A percentile compares a stretch with the other conserved stretches of the same genome.
Conservation (phyloP, 2,329 filamentous ascomycete genomes). For the Talaromyces sp. region DNA sequence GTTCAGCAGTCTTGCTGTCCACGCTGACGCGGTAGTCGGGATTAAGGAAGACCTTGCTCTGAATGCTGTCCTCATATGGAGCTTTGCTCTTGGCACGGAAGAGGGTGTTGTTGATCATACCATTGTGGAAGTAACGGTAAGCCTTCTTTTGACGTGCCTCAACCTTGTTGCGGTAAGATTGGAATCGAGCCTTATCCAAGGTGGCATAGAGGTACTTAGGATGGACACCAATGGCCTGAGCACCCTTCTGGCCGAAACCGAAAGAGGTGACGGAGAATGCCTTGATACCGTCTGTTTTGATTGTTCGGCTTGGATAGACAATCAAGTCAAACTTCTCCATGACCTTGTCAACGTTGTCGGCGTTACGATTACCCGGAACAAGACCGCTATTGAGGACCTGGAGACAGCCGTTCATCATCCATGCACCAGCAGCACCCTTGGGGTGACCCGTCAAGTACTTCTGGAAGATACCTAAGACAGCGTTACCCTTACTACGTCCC, state of each 20-base stretch:
- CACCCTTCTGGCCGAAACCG: conserved; percentile 98
- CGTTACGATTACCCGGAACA: conserved; percentile 95
- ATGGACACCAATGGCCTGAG: conserved; percentile 94
- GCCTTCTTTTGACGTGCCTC: conserved; percentile 95
- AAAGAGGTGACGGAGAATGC: conserved; percentile 99
- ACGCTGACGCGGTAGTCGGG: conserved; percentile 79
- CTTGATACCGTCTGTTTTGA: conserved; percentile 97
- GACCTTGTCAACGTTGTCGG: conserved; percentile 91
- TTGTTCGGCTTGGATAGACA: conserved; percentile 88
- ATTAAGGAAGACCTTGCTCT: conserved; percentile 87
- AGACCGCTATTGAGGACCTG: conserved; percentile 92
- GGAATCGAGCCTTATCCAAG: conserved; percentile 82
- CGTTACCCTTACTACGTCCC: conserved; percentile 93
- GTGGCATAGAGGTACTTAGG: conserved; percentile 92
- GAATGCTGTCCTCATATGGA: conserved; percentile 84
- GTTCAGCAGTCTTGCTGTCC: conserved; percentile 81
- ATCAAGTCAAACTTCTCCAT: conserved; percentile 99
- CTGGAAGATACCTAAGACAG: conserved; percentile 95
- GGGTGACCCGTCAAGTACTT: conserved; percentile 98
- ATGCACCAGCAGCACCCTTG: conserved; percentile 97
- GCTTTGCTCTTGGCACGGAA: conserved; percentile 93
- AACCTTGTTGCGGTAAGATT: conserved; percentile 81
- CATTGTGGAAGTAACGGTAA: conserved; percentile 98
- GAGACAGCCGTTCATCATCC: conserved; percentile 99
- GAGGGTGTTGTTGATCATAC: conserved; percentile 94